Percentiles rank a stretch among this genome's conserved stretches.
Conservation (phyloP, 768 basidiomycete species). For the Collybia sordida region DNA sequence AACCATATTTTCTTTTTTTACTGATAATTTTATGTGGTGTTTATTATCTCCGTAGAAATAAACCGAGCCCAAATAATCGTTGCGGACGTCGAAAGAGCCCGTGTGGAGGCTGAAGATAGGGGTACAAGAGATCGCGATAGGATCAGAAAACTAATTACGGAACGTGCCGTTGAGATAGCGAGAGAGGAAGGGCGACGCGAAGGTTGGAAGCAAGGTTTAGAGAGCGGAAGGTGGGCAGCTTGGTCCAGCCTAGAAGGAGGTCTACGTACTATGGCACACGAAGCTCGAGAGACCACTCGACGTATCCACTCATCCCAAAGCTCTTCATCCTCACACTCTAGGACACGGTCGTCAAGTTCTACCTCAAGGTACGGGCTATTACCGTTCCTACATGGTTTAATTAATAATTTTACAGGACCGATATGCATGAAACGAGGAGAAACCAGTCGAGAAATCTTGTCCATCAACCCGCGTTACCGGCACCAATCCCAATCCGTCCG, state of each 20-base stretch:
- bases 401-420: not conserved
- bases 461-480: constrained; percentile 12
- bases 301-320: not conserved
- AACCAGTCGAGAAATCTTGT: not conserved
- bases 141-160: constrained; percentile 44
- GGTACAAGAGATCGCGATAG: constrained; percentile 44
- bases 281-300: too few relatives aligned
- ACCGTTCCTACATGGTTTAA: not conserved
- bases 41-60: constrained; percentile 37
- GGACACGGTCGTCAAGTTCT: constrained; percentile 10
- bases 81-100: constrained; percentile 44
- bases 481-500: constrained; percentile 17
- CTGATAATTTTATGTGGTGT: not conserved
- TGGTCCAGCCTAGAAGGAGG: not conserved
- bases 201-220: constrained; percentile 50
- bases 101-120: constrained; percentile 47
- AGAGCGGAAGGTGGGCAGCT: constrained; percentile 25
- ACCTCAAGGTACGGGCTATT: not conserved
- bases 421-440: not conserved
- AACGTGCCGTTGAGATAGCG: constrained; percentile 46
- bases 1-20: not conserved
- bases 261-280: constrained; percentile 1
- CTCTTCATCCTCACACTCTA: constrained; percentile 4
- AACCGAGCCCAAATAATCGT: constrained; percentile 53
- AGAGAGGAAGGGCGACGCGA: constrained; percentile 52